Evolutionary conservation across 192 early-diverging fungal genomes (phyloP), one percentile per base, ranked within the genome.

Genomic region (Endogone sp.): DNA sequence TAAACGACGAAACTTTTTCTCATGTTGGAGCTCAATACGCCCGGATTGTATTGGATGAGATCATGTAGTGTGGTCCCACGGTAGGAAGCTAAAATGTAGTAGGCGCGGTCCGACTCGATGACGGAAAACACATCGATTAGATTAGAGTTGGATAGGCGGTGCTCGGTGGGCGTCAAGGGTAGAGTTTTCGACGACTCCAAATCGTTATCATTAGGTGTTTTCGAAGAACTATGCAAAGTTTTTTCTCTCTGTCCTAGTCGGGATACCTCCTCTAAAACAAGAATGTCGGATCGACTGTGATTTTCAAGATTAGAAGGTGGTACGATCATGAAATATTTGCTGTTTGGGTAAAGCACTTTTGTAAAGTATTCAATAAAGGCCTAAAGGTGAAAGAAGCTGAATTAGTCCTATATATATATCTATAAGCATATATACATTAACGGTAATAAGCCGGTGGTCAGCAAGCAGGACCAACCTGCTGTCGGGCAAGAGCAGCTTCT

Each of bases 1-100:
- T 84, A 90, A 2, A 86, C 69, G 11, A 90, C 60, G 70, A 90
- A 90, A 4, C 81, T 77, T 49, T 87, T 87, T 60, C 85, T 87
- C n/a, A 84, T 71, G 44, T 83, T 82, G 0, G 84, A 84, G 64
- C 78, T 79, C 10, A 87, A 70, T 21, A 84, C 79, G 32, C 84
- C 86, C 1, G 84, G 81, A 70, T 84, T 87, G 59, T 81, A 87
- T n/a, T 76, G 81, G 44, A 87, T 72, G 3, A 87, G 59, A 71
- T 87, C 86, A 64, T 83, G 79, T 28, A 87, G 56, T 3, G 86
- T 83, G 6, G 83, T 84, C 27, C 77, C 76, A 26, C 79, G 75
- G 57, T 85, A 83, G 2, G 82, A 72, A 3, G 86, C 79, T 3
- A 87, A 55, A 28, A 85, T 85, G 60, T 83, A 87, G 56, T 79